Percentiles rank a stretch among this genome's conserved stretches.
Evolutionary conservation across 768 basidiomycete species (phyloP).

Genomic region (Podaxis sp.): DNA sequence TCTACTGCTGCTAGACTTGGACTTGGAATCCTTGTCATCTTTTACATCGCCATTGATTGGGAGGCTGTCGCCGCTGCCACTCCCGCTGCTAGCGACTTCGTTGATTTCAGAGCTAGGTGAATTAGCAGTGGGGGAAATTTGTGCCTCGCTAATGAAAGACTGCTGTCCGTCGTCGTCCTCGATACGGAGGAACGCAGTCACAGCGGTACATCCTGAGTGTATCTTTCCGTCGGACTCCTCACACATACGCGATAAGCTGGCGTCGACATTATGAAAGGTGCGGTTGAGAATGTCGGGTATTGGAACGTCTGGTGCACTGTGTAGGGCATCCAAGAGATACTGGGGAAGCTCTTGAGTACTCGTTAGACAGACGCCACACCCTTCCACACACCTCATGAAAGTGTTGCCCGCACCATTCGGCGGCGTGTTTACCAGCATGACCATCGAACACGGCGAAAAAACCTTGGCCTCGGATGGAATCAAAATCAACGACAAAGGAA

Average conservation of each 20-base stretch:
- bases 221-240: constrained; percentile 89
- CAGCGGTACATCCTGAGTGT: constrained; percentile 96
- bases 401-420: constrained; percentile 97
- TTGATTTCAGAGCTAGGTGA: constrained; percentile 34
- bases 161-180: constrained; percentile 81
- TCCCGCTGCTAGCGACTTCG: constrained; percentile 34
- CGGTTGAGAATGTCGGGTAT: constrained; percentile 90
- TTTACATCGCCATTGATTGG: constrained; percentile 35
- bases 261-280: constrained; percentile 94
- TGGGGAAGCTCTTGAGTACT: constrained; percentile 19
- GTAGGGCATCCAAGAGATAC: constrained; percentile 69
- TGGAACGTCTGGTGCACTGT: constrained; percentile 50
- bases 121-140: constrained; percentile 28
- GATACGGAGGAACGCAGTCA: constrained; percentile 90
- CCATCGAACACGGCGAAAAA: constrained; percentile 99
- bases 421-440: constrained; percentile 97
- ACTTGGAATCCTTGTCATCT: constrained; percentile 32
- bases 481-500: constrained; percentile 95
- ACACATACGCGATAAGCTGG: constrained; percentile 76
- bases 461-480: constrained; percentile 87
- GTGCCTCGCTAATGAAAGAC: constrained; percentile 51
- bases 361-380: background rate
- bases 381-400: constrained; percentile 76
- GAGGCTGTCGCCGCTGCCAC: constrained; percentile 43
- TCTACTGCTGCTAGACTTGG: constrained; percentile 47